Conservation (phyloP, 805 yeast species). For the Myxozyma udenii region DNA sequence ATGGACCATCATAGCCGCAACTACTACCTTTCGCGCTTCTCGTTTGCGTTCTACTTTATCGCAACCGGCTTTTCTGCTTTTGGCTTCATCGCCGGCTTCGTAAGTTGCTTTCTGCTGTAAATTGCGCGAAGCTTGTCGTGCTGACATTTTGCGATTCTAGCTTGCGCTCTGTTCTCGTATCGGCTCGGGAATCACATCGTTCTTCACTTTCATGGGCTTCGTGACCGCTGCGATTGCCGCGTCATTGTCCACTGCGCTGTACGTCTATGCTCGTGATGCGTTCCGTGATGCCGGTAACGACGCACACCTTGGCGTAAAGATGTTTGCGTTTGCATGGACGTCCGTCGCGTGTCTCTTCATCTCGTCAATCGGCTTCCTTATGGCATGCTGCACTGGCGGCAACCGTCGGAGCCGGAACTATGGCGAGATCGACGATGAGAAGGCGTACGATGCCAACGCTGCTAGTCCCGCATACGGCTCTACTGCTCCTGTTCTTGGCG, state of each 20-base stretch:
- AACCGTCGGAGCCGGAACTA: conserved; percentile 5
- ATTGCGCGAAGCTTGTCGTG: background rate
- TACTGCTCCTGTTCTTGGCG: no score
- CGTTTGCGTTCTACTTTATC: conserved; percentile 60
- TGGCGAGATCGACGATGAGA: conserved; percentile 22
- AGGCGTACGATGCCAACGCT: conserved; percentile 1
- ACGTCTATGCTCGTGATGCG: conserved; percentile 69
- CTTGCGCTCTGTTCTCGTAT: conserved; percentile 23
- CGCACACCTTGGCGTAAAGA: conserved; percentile 33
- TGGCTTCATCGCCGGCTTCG: conserved; percentile 41
- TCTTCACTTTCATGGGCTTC: conserved; percentile 34
- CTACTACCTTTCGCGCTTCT: conserved; percentile 66
- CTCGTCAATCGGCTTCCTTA: conserved; percentile 35
- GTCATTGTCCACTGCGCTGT: conserved; percentile 64
- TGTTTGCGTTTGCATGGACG: conserved; percentile 65
- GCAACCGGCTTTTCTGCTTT: conserved; percentile 54
- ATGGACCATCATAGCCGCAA: conserved; percentile 48
- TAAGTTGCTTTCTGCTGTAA: background rate
- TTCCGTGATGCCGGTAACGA: conserved; percentile 45
- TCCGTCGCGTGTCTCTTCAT: conserved; percentile 40
- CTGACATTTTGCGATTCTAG: background rate
- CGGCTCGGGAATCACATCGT: conserved; percentile 15
- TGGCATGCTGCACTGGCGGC: conserved; percentile 15
- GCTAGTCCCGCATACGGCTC: background rate
- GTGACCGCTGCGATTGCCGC: conserved; percentile 33